These are phyloP conservation scores for Candida alai DNA, from an alignment of 805 yeast genomes.

Conservation along the genomic window DNA sequence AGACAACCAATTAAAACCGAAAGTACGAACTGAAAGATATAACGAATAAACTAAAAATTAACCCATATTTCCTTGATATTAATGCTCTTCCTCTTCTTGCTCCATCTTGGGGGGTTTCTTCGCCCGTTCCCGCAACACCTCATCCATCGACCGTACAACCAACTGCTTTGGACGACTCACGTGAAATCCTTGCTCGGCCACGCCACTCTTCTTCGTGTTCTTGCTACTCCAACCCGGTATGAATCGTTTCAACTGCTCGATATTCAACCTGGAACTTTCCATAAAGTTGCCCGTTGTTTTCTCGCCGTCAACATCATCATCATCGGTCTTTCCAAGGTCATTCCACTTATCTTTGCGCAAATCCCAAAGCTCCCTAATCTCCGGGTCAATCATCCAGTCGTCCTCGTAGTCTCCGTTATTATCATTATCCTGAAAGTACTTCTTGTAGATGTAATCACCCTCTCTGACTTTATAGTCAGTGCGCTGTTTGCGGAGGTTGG, in stretches of 20 bases:
- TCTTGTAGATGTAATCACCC: constrained; percentile 50
- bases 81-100: too few relatives aligned
- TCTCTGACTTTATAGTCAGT: constrained; percentile 57
- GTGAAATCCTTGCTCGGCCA: constrained; percentile 22
- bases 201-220: neutral
- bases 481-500: too few relatives aligned
- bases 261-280: too few relatives aligned
- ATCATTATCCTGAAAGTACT: constrained; percentile 33
- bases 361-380: constrained; percentile 50
- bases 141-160: constrained; percentile 20
- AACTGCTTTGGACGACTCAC: constrained; percentile 35
- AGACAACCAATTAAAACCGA: constrained; percentile 1
- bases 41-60: too few relatives aligned
- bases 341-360: constrained; percentile 27
- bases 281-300: neutral
- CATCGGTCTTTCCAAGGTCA: neutral
- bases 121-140: constrained; percentile 1
- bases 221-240: neutral
- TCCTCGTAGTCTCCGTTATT: too few relatives aligned
- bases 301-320: neutral
- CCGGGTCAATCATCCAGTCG: constrained; percentile 52
- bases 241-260: neutral
- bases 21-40: constrained; percentile 2
- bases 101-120: constrained; percentile 12
- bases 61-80: too few relatives aligned